A percentile compares a stretch with the other conserved stretches of the same genome.
Conservation (phyloP, 1,284 basidiomycete genomes). For the Cutaneotrichosporon spelunceum region DNA sequence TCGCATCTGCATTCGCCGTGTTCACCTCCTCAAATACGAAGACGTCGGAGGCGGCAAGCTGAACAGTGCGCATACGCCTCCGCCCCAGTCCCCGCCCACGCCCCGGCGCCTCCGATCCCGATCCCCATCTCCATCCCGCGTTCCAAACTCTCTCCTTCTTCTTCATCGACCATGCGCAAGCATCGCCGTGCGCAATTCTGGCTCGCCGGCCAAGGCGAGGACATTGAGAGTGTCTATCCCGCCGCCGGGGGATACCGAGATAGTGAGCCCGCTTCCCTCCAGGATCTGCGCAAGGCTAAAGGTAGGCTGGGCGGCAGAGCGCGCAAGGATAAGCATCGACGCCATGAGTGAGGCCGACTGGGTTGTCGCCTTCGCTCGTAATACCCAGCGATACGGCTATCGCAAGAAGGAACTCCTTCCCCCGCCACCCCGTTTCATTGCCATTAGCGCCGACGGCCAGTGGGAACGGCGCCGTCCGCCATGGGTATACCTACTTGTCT, state of each 20-base stretch:
- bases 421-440: background rate
- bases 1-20: too few species aligned
- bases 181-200: conserved; percentile 13
- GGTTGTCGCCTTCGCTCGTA: conserved; percentile 2
- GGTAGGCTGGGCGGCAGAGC: background rate
- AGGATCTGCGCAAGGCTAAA: background rate
- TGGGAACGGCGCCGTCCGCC: background rate
- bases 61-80: too few species aligned
- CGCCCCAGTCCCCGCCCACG: background rate
- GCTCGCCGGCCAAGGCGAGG: conserved; percentile 13
- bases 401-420: conserved; percentile 6
- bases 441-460: background rate
- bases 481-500: background rate
- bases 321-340: background rate
- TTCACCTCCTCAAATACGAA: too few species aligned
- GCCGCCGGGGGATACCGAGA: background rate
- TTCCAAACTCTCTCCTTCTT: background rate
- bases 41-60: too few species aligned
- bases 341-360: conserved; percentile 4
- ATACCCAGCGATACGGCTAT: too few species aligned
- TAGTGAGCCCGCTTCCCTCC: background rate
- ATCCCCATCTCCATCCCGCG: background rate
- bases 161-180: conserved; percentile 4
- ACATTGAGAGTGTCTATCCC: conserved; percentile 4
- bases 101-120: background rate